Base-by-base conservation (phyloP, 176 grass and related monocot genomes). In the Bromus sterilis region DNA sequence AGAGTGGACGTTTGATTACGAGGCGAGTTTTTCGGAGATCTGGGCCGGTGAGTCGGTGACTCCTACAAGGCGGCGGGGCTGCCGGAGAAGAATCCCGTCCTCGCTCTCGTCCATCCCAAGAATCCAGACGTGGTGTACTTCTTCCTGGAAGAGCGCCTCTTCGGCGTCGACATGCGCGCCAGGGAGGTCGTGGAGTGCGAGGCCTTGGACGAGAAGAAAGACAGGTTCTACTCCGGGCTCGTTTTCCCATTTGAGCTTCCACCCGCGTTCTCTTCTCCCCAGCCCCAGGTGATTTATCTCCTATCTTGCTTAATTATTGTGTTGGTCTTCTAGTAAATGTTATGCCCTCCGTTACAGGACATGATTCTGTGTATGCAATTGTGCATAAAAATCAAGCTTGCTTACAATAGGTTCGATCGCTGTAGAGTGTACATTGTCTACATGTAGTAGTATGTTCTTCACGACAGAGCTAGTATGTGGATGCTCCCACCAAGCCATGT, bases 1-100 rank as follows among this genome's bases (percentile, higher is more conserved):
- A 12, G 34, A 59, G 53, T 82, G 80, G 80, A 24, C 53, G 66
- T 7, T 73, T 11, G 80, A 82, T 24, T 73, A 72, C 55, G 23
- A 56, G 65, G 65, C 21, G 49, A 57, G 24, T 24, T 81, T 81
- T 2, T 67, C 46, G 24, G 65, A 81, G 65, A 81, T 71, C 65
- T 81, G 79, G 79, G 49, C 24, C 37, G 6, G 3, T 70, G 12
- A 71, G 49, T 16, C 37, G 6, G 3, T 70, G 12, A 71, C 23
- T 9, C 37, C 37, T 43, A 71, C 67, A 71, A 71, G 67, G 67
- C 67, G 3, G 13, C 67, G 39, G 67, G 39, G 13, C 67, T 71
- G 67, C 67, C 37, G 39, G 7, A 71, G 6, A 71, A 71, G 67
- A 39, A n/a, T 7, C 67, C 67, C n/a, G 39, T 43, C 24, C 67